Evolutionary conservation across 345 rosid species (phyloP).

Genomic region (Populus ilicifolia): DNA sequence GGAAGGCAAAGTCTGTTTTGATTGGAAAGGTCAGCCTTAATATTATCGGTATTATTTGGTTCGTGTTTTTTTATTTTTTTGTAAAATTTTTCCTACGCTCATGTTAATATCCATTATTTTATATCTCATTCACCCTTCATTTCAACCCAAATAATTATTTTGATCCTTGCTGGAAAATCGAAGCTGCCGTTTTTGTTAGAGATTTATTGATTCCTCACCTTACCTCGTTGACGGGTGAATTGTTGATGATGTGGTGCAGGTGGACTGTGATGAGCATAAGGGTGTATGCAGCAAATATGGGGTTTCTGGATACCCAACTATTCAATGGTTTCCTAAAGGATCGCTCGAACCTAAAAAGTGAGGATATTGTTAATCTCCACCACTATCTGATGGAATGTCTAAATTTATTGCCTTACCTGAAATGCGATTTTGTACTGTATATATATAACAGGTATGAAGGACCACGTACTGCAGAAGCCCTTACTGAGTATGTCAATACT

Average conservation of each 20-base stretch:
- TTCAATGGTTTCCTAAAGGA: conserved; percentile 97
- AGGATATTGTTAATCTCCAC: conserved; percentile 18
- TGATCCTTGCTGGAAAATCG: neutral
- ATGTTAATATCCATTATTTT: neutral
- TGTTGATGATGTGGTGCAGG: conserved; percentile 45
- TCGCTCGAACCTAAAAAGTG: conserved; percentile 90
- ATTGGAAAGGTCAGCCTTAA: conserved; percentile 75
- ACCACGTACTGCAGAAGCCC: conserved; percentile 75
- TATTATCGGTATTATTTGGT: neutral
- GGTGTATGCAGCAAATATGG: conserved; percentile 78
- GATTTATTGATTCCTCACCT: neutral
- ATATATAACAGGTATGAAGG: conserved; percentile 69
- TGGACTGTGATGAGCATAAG: conserved; percentile 99
- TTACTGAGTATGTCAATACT: conserved; percentile 76
- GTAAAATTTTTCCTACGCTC: neutral
- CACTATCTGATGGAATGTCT: neutral
- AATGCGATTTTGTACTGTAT: neutral
- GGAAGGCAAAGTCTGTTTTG: conserved; percentile 77
- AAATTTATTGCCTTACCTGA: neutral
- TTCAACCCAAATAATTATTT: neutral
- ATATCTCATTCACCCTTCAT: neutral
- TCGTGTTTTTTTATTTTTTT: neutral
- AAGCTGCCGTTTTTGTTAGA: neutral
- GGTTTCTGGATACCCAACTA: conserved; percentile 91
- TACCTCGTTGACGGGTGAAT: neutral